These are phyloP conservation scores for Aspergillus brunneoviolaceus DNA, from an alignment of 2,329 filamentous ascomycete species.

Conservation along the genomic window DNA sequence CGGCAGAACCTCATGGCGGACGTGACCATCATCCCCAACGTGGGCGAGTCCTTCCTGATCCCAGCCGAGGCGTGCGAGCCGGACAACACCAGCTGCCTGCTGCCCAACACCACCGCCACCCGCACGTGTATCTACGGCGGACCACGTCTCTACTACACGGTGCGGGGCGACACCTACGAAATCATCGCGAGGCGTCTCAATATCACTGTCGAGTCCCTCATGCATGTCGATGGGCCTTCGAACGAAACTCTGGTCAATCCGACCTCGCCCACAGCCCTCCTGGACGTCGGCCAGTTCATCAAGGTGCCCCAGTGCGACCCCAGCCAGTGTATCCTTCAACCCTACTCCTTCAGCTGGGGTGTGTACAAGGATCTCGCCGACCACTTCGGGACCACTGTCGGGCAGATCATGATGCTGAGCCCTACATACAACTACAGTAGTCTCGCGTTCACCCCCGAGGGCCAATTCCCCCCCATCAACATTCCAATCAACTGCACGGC, in stretches of 20 bases:
- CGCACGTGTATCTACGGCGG: conserved; percentile 19
- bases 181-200: conserved; percentile 16
- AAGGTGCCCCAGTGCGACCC: conserved; percentile 16
- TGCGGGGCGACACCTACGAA: conserved; percentile 15
- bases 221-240: background rate
- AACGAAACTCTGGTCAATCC: background rate
- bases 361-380: conserved; percentile 22
- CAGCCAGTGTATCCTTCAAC: conserved; percentile 15
- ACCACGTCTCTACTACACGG: conserved; percentile 19
- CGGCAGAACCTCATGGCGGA: conserved; percentile 20
- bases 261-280: too few relatives aligned
- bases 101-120: conserved; percentile 7
- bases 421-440: conserved; percentile 20
- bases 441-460: background rate
- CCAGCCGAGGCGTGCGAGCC: conserved; percentile 16
- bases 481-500: background rate
- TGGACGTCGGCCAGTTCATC: conserved; percentile 10
- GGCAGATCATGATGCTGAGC: conserved; percentile 21
- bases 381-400: conserved; percentile 17
- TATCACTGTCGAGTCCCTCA: conserved; percentile 14
- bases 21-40: conserved; percentile 17
- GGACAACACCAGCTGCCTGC: conserved; percentile 16
- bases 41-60: conserved; percentile 16
- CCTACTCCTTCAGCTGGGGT: conserved; percentile 15
- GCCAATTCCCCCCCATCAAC: background rate